Evolutionary conservation across 2,329 filamentous ascomycete genomes (phyloP).

Genomic region (Penicillium freii): DNA sequence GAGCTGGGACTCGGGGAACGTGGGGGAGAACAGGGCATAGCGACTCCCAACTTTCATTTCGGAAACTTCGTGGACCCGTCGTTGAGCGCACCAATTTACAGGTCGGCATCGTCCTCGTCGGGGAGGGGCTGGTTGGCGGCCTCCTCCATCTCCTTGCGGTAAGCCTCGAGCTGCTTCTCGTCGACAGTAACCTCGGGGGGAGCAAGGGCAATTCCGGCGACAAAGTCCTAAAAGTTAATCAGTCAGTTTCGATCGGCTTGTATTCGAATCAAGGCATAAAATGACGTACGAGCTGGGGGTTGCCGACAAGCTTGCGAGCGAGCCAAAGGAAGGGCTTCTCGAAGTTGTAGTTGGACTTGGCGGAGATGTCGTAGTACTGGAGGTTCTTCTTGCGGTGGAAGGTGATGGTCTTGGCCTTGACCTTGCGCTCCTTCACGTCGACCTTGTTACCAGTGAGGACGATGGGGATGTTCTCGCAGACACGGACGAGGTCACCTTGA

Average conservation of each 20-base stretch:
- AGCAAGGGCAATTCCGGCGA: conserved; percentile 89
- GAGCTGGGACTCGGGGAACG: conserved; percentile 6
- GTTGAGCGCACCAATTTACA: conserved; percentile 37
- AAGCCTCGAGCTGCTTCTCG: conserved; percentile 73
- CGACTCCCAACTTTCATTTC: conserved; percentile 13
- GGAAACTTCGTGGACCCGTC: conserved; percentile 16
- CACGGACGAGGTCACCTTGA: conserved; percentile 91
- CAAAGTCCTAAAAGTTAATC: conserved; percentile 71
- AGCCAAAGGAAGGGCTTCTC: conserved; percentile 99
- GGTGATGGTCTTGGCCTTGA: conserved; percentile 99
- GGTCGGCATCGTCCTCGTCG: conserved; percentile 80
- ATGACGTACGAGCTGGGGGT: conserved; percentile 71
- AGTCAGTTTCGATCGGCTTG: conserved; percentile 17
- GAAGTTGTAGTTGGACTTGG: conserved; percentile 99
- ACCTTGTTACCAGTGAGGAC: conserved; percentile 99
- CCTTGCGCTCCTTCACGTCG: conserved; percentile 99
- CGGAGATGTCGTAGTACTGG: conserved; percentile 99
- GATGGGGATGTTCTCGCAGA: conserved; percentile 99
- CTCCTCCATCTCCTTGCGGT: conserved; percentile 82
- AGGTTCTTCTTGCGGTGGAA: conserved; percentile 99
- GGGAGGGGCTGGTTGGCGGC: conserved; percentile 83
- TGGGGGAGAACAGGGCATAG: conserved; percentile 3
- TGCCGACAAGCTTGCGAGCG: conserved; percentile 95
- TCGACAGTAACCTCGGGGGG: conserved; percentile 91
- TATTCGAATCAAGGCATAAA: conserved; percentile 11